Evolutionary conservation across 805 yeast species (phyloP).

Genomic region (Wickerhamiella spandovensis): DNA sequence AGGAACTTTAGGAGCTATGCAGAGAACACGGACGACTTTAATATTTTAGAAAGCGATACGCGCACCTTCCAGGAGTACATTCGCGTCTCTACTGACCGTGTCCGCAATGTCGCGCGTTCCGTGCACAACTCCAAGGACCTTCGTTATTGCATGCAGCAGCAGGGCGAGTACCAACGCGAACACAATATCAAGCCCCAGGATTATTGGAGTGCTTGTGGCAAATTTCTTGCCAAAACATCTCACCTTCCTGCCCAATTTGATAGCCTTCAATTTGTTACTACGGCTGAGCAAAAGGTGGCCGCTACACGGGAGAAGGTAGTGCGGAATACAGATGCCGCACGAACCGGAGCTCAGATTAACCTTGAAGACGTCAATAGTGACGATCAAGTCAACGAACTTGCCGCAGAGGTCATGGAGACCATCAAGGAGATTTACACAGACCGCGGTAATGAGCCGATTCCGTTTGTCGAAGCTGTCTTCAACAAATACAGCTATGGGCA

Average conservation of each 20-base stretch:
- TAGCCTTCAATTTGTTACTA: background rate
- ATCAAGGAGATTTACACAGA: slow-evolving; percentile 25
- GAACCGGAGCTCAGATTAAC: background rate
- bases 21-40: background rate
- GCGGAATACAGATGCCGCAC: background rate
- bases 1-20: background rate
- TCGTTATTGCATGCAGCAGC: background rate
- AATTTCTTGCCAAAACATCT: background rate
- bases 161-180: background rate
- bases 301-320: background rate
- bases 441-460: slow-evolving; percentile 28
- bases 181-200: background rate
- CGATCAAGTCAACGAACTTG: background rate
- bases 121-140: background rate
- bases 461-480: slow-evolving; percentile 51
- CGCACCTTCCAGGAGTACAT: background rate
- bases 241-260: background rate
- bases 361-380: background rate
- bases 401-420: slow-evolving; percentile 15
- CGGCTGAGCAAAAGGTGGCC: background rate
- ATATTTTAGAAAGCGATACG: background rate
- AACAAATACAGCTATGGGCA: slow-evolving; percentile 64
- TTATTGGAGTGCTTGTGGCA: background rate
- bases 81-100: background rate
- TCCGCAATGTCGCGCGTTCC: background rate